Percentiles rank a stretch among this genome's conserved stretches.
These are phyloP conservation scores for Trichoderma citrinoviride DNA, from an alignment of 2,329 filamentous ascomycete genomes.

Conservation along the genomic window DNA sequence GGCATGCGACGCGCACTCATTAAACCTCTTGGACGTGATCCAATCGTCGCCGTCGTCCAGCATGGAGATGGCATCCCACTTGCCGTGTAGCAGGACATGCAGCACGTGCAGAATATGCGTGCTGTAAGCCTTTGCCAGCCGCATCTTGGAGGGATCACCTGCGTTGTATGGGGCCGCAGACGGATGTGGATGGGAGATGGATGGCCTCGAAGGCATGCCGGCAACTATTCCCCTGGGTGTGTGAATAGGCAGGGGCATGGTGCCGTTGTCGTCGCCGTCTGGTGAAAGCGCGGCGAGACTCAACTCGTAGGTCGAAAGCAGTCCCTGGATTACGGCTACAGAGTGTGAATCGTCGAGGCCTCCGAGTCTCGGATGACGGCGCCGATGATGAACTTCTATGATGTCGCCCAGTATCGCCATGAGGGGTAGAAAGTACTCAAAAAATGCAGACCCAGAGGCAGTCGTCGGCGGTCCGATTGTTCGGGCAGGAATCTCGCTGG, in stretches of 20 bases:
- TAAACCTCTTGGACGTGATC: constrained; percentile 46
- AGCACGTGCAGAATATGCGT: constrained; percentile 49
- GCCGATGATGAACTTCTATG: constrained; percentile 46
- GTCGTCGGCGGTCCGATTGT: constrained; percentile 39
- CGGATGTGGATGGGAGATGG: constrained; percentile 22
- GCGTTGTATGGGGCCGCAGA: constrained; percentile 22
- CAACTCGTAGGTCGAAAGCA: constrained; percentile 40
- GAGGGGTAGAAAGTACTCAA: constrained; percentile 50
- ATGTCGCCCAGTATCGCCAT: constrained; percentile 50
- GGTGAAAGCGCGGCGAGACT: constrained; percentile 36
- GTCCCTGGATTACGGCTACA: constrained; percentile 36
- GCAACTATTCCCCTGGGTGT: background rate
- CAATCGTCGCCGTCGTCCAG: constrained; percentile 49
- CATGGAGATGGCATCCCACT: constrained; percentile 51
- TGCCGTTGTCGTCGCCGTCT: constrained; percentile 25
- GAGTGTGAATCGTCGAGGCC: constrained; percentile 36
- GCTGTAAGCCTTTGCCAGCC: constrained; percentile 46
- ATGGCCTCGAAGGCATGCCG: constrained; percentile 17
- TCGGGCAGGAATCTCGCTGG: constrained; percentile 34
- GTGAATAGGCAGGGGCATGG: constrained; percentile 11
- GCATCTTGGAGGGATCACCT: constrained; percentile 33
- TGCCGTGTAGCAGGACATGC: constrained; percentile 47
- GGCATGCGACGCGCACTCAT: constrained; percentile 46
- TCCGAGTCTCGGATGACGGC: constrained; percentile 44
- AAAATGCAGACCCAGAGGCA: constrained; percentile 44